phyloP scores from a whole-genome alignment of 2,329 filamentous ascomycete genomes.

The Falciphora oryzae region DNA sequence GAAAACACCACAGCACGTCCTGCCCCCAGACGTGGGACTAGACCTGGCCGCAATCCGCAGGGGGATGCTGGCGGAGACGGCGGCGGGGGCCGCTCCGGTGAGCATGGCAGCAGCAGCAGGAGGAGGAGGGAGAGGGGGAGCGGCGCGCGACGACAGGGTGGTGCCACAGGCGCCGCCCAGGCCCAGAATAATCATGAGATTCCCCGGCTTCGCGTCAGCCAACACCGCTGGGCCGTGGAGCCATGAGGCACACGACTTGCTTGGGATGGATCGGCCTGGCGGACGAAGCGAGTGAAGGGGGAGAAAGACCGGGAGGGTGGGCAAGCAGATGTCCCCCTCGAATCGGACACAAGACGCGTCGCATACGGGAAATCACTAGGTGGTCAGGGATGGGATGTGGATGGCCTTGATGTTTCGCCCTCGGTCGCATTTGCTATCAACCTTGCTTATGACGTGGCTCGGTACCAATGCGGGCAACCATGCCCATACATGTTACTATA shows the following conservation, averaged over 20 bases:
- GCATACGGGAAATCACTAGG: too few relatives aligned
- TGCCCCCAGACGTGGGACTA: constrained; percentile 27
- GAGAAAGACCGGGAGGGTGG: too few relatives aligned
- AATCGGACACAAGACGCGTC: too few relatives aligned
- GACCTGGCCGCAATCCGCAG: background rate
- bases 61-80: background rate
- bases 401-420: background rate
- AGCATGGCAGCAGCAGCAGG: background rate
- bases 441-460: too few relatives aligned
- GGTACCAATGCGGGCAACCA: too few relatives aligned
- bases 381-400: background rate
- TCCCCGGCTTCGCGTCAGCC: constrained; percentile 41
- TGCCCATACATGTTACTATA: too few relatives aligned
- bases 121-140: background rate
- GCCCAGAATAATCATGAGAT: constrained; percentile 18
- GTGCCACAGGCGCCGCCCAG: constrained; percentile 17
- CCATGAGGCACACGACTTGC: constrained; percentile 60
- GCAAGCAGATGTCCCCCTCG: too few relatives aligned
- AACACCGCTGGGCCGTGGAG: constrained; percentile 58
- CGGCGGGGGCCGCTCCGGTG: background rate
- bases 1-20: constrained; percentile 36
- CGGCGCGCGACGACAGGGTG: background rate
- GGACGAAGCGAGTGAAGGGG: constrained; percentile 10
- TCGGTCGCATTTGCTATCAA: too few relatives aligned
- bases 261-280: constrained; percentile 53